phyloP scores from a whole-genome alignment of 1,139 yeast species.

The Geotrichum carabidarum region DNA sequence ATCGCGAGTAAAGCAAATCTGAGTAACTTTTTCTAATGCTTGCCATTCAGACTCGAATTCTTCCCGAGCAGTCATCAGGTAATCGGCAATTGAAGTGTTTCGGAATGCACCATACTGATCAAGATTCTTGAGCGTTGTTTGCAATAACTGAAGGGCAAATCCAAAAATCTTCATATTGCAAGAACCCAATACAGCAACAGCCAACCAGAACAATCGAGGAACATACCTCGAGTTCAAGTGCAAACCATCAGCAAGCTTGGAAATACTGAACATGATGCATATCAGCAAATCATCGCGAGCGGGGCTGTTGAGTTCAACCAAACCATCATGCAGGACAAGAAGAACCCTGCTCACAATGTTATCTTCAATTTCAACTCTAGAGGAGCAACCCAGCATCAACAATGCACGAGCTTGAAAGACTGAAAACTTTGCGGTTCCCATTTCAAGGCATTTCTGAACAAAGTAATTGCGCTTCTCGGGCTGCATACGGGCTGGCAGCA shows the following conservation, averaged over 20 bases:
- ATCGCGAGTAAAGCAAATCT: slow-evolving; percentile 40
- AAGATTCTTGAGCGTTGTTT: slow-evolving; percentile 28
- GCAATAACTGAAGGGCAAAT: slow-evolving; percentile 29
- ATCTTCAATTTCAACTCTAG: slow-evolving; percentile 61
- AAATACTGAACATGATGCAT: slow-evolving; percentile 41
- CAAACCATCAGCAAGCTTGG: slow-evolving; percentile 61
- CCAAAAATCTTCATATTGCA: slow-evolving; percentile 25
- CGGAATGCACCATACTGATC: slow-evolving; percentile 32
- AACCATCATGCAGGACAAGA: slow-evolving; percentile 33
- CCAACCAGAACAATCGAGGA: slow-evolving; percentile 63
- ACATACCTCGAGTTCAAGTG: slow-evolving; percentile 51
- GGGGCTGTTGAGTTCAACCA: slow-evolving; percentile 35
- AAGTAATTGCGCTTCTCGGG: slow-evolving; percentile 48
- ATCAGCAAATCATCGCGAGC: slow-evolving; percentile 35
- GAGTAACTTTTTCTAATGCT: slow-evolving; percentile 46
- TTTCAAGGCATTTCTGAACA: slow-evolving; percentile 66
- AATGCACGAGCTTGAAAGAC: slow-evolving; percentile 69
- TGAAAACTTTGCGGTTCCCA: slow-evolving; percentile 54
- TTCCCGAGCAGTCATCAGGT: slow-evolving; percentile 41
- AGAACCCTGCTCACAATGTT: slow-evolving; percentile 49
- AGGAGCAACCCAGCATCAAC: slow-evolving; percentile 64
- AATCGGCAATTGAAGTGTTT: slow-evolving; percentile 25
- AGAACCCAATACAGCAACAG: slow-evolving; percentile 40
- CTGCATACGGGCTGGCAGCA: slow-evolving; percentile 40
- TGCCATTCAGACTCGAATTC: slow-evolving; percentile 44